phyloP scores from a whole-genome alignment of 768 basidiomycete species.

The Mycena latifolia region DNA sequence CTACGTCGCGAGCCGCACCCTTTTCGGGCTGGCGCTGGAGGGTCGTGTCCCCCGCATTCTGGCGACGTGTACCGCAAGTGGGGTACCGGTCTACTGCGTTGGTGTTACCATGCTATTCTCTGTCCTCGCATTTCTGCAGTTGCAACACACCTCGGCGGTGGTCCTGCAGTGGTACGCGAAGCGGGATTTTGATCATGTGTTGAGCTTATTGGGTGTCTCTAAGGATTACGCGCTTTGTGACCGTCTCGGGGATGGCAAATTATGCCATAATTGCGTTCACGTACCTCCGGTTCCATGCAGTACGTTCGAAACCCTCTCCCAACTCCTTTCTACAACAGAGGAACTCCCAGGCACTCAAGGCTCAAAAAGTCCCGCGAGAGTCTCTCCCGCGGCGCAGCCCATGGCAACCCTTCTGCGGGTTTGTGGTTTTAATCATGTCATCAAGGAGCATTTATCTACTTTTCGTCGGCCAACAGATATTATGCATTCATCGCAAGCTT shows the following conservation, averaged over 20 bases:
- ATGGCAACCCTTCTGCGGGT: slow-evolving; percentile 67
- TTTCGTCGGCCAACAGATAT: slow-evolving; percentile 43
- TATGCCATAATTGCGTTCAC: slow-evolving; percentile 61
- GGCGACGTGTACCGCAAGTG: slow-evolving; percentile 62
- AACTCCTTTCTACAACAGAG: neutral
- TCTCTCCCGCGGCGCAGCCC: slow-evolving; percentile 56
- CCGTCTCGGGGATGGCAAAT: slow-evolving; percentile 59
- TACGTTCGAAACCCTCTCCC: slow-evolving; percentile 30
- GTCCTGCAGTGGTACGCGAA: slow-evolving; percentile 62
- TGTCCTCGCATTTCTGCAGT: slow-evolving; percentile 60
- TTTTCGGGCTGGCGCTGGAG: slow-evolving; percentile 70
- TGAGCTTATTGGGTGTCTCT: neutral
- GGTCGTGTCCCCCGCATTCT: slow-evolving; percentile 69
- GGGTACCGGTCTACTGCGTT: slow-evolving; percentile 71
- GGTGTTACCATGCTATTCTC: slow-evolving; percentile 53
- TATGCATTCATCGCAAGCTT: slow-evolving; percentile 58
- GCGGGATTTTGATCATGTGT: neutral
- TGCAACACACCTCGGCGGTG: slow-evolving; percentile 57
- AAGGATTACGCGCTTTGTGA: slow-evolving; percentile 53
- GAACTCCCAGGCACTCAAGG: slow-evolving; percentile 53
- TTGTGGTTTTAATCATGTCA: slow-evolving; percentile 21
- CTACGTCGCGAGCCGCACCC: slow-evolving; percentile 66
- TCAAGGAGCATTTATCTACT: neutral
- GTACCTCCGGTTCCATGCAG: slow-evolving; percentile 61
- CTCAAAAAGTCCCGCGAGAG: slow-evolving; percentile 58